Evolutionary conservation across 805 yeast species (phyloP).

Genomic region (Ogataea ganodermae): DNA sequence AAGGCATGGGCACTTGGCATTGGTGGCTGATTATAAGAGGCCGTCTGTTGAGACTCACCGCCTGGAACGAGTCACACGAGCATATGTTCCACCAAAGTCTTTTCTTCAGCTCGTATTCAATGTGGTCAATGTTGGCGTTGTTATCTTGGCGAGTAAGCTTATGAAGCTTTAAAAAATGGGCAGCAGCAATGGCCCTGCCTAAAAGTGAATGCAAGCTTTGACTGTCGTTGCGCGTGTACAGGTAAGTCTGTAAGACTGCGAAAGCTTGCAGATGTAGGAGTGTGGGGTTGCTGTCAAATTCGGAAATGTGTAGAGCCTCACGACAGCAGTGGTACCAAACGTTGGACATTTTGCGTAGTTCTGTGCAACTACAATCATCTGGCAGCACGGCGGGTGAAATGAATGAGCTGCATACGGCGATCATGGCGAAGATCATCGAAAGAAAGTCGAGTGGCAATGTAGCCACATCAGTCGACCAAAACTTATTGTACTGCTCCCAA

Average conservation of each 20-base stretch:
- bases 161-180: constrained; percentile 14
- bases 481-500: constrained; percentile 8
- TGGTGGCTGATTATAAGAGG: constrained; percentile 21
- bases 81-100: constrained; percentile 31
- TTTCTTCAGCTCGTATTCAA: constrained; percentile 32
- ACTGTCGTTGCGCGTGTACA: constrained; percentile 18
- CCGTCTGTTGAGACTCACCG: constrained; percentile 18
- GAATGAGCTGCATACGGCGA: constrained; percentile 14
- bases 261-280: constrained; percentile 17
- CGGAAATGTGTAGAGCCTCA: constrained; percentile 14
- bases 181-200: constrained; percentile 17
- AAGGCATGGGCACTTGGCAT: constrained; percentile 35
- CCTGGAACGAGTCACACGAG: constrained; percentile 24
- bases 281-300: constrained; percentile 13
- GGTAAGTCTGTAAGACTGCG: constrained; percentile 19
- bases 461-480: constrained; percentile 7
- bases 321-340: constrained; percentile 19
- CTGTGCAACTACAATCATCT: constrained; percentile 1
- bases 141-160: constrained; percentile 1
- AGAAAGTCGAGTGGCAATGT: constrained; percentile 9
- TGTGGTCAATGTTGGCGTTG: constrained; percentile 7
- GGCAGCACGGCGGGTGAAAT: constrained; percentile 5
- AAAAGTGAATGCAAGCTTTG: constrained; percentile 17
- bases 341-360: constrained; percentile 13
- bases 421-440: constrained; percentile 13